Percentiles rank a stretch among this genome's conserved stretches.
Conservation (phyloP, 2,329 filamentous ascomycete species). For the Niveomyces coronatus region DNA sequence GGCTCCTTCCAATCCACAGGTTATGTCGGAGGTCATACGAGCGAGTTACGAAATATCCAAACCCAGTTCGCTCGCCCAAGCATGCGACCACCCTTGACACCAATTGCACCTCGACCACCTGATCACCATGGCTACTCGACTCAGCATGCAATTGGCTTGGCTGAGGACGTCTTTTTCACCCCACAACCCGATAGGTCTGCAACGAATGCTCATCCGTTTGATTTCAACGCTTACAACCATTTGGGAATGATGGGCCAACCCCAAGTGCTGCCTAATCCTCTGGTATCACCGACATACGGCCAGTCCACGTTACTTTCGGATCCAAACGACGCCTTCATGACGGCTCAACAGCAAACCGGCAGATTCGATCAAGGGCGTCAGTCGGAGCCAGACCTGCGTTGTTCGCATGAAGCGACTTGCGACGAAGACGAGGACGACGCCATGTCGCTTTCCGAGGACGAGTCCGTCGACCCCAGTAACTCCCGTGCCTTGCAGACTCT, state of each 20-base stretch:
- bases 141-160: background rate
- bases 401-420: background rate
- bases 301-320: background rate
- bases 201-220: background rate
- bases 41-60: conserved; percentile 20
- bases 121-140: background rate
- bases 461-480: background rate
- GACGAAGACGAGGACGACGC: conserved; percentile 11
- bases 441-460: conserved; percentile 10
- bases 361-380: background rate
- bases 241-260: background rate
- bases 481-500: conserved; percentile 2
- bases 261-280: conserved; percentile 3
- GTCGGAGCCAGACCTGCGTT: background rate
- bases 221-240: conserved; percentile 3
- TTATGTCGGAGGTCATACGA: conserved; percentile 3
- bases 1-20: conserved; percentile 6
- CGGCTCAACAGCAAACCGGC: no score
- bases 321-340: no score
- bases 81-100: conserved; percentile 24
- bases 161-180: conserved; percentile 6
- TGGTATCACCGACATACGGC: background rate
- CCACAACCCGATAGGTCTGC: conserved; percentile 2
- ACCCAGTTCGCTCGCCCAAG: conserved; percentile 3
- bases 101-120: conserved; percentile 29